Evolutionary conservation across 2,329 filamentous ascomycete genomes (phyloP), one percentile per base, ranked within the genome.

Genomic region (Hymenoscyphus infarciens): DNA sequence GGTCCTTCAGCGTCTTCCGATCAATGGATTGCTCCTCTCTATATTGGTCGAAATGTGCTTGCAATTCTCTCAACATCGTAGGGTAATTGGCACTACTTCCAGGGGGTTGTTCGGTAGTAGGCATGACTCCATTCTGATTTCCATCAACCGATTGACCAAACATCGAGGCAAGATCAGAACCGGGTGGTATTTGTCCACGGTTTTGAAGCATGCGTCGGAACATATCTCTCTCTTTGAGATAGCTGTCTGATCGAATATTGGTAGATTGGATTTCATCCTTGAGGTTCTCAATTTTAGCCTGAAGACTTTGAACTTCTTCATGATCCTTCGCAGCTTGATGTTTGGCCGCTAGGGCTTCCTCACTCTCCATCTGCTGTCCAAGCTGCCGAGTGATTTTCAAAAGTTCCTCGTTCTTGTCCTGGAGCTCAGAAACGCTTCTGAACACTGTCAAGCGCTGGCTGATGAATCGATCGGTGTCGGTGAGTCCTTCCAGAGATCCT

Each of bases 211-310:
- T 93, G 59, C 93, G 92, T 25, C 94, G 88, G 87, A 97, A 98
- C 86, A 97, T 97, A 74, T 99, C 94, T 66, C 95, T 88, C 78
- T 99, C 95, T 71, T 92, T 91, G 74, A 95, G 92, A 75, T 96
- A 97, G 75, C 91, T 96, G 79, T 97, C 91, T 67, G 92, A 90
- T 62, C 93, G 91, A 33, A 89, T 87, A 53, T 89, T 86, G 68
- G 97, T 88, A 13, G 90, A 90, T 68, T 88, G 86, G 59, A 96
- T 86, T 74, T 97, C 92, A 67, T 97, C 94, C 63, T 91, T 87
- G 75, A 87, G 94, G 75, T 89, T 87, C 68, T 88, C 83, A 27
- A 96, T 82, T 67, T 92, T 87, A 60, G 88, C 84, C 66, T 91
- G 83, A 35, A 95, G 79, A 55, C 83, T 84, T 68, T 89, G 85